Base-by-base conservation (phyloP, 495 filamentous ascomycete species). In the Penicillium atrosanguineum region DNA sequence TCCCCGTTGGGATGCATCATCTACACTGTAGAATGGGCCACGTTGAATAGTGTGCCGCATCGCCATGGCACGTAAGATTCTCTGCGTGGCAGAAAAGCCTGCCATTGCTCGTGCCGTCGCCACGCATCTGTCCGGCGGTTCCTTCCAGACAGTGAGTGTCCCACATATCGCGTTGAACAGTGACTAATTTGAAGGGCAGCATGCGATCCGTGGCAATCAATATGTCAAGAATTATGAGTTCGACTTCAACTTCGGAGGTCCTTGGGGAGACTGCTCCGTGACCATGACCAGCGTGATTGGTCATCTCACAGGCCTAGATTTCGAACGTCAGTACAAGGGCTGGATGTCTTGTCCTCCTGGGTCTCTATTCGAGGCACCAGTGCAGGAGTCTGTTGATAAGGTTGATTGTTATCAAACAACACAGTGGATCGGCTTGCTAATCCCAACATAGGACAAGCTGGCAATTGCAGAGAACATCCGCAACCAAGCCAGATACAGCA, bases 1-100 rank as follows among this genome's bases (percentile, higher is more conserved):
- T 61, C 39, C 42, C 44, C 46, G 47, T 58, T 45, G 54, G 55
- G 52, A 50, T 50, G 46, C 45, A 52, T 45, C 38, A 46, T 38
- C 31, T 34, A 14, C 48, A 41, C 29, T 36, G 23, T 38, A 29
- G 38, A 56, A 56, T 57, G 47, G 52, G 46, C 42, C 21, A 19
- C 26, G 37, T 49, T 34, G 60, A 40, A 57, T 42, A 18, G 44
- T 19, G 44, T 42, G 36, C 16, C 28, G 41, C 49, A 44, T 57
- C 46, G 46, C 60, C 63, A 69, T 75, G 57, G 67, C 65, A 42
- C 64, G 63, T 28, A 80, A 78, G 68, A 84, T 95, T 55, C 79
- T 98, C 23, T 97, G 95, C 65, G 91, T 98, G 57, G 94, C 94
- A 50, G 94, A 98, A 66, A 98, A 98, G 73, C 91, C 91, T 48